These are phyloP conservation scores for Candida xyloterini DNA, from an alignment of 805 yeast species.

Conservation along the genomic window DNA sequence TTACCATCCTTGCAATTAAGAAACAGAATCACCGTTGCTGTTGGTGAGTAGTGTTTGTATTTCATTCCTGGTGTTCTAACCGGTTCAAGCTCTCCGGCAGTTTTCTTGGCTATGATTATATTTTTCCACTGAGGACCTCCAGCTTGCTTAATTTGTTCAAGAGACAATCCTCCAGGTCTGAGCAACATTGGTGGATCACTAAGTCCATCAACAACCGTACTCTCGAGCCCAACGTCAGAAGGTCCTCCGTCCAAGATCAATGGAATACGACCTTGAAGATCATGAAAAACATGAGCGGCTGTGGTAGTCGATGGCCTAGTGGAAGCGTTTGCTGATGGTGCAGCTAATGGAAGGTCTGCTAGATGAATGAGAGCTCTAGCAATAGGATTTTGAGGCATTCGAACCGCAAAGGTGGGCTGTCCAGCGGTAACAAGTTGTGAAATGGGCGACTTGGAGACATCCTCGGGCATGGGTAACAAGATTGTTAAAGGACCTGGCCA, in stretches of 20 bases:
- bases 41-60: conserved; percentile 91
- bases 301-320: conserved; percentile 91
- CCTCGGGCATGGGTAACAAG: conserved; percentile 56
- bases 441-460: conserved; percentile 39
- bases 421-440: conserved; percentile 80
- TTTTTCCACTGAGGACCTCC: conserved; percentile 73
- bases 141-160: conserved; percentile 62
- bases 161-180: conserved; percentile 91
- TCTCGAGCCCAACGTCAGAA: conserved; percentile 86
- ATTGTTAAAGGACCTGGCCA: conserved; percentile 99
- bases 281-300: conserved; percentile 83
- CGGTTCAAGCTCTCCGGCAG: conserved; percentile 61
- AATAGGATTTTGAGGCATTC: conserved; percentile 82
- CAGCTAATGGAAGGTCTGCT: conserved; percentile 88
- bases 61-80: conserved; percentile 98
- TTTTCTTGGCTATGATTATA: conserved; percentile 60
- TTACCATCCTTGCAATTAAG: conserved; percentile 46
- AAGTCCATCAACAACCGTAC: conserved; percentile 91
- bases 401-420: conserved; percentile 87
- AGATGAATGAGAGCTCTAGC: conserved; percentile 87
- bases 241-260: conserved; percentile 87
- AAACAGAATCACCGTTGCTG: conserved; percentile 74
- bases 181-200: conserved; percentile 79
- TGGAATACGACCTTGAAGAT: conserved; percentile 77
- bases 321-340: conserved; percentile 96